Evolutionary conservation across 352 stramenopile genomes (phyloP), one percentile per base, ranked within the genome.

Genomic region (Globisporangium acanthophoron): DNA sequence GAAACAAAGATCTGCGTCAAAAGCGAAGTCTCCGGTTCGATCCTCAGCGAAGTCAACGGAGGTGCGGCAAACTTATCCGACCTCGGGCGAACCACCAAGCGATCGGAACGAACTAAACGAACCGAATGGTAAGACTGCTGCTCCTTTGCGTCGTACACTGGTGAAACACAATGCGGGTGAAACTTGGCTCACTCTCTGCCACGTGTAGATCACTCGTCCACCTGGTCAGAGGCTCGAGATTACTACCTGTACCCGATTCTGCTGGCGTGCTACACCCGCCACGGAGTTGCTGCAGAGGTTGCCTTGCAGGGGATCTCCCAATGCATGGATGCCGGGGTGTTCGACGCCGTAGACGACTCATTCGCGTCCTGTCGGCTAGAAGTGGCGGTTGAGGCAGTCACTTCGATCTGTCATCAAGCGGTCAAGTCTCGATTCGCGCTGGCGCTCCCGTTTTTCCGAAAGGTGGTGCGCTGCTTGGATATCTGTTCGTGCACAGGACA

Each of bases 191-290:
- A 48, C 43, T 29, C 3, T 48, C 5, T 48, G 18, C 41, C 13
- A 21, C 8, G 27, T 16, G 16, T n/a, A 48, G 43, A 29, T 20
- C 33, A n/a, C 29, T n/a, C 13, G 6, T 52, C 55, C 21, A 49
- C 33, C 37, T 64, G 57, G 56, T 45, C 60, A 41, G 56, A 65
- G 33, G 39, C 66, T 11, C 54, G 80, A 2, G 82, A 88, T 35
- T 88, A 89, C 35, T 92, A 90, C 59, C 67, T 93, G 52, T 95
- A 82, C 52, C 81, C 82, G 39, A 53, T 93, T n/a, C 56, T 94
- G 13, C 37, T 92, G 12, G 78, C 81, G 4, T 93, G 84, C 59
- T 90, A 90, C 61, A 91, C 73, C 48, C 73, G 84, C 7, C 84
- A 94, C 39, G 82, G 81, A 48, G 73, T 62, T 43, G 71, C 76